Base-by-base conservation (phyloP, 2,329 filamentous ascomycete genomes). In the Xylaria sp. region DNA sequence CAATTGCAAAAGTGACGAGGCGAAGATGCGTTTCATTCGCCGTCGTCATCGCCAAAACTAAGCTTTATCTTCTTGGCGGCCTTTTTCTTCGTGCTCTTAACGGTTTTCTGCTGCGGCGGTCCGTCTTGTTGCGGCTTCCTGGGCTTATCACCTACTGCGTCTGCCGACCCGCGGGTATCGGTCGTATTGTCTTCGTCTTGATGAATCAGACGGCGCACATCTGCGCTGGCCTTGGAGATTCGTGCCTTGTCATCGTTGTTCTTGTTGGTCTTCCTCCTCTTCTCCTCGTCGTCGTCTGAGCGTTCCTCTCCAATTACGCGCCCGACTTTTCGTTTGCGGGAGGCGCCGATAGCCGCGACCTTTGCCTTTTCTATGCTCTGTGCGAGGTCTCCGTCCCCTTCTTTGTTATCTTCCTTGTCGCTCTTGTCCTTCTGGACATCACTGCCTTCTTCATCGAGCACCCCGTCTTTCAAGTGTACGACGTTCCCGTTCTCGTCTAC, bases 401-500 rank as follows among this genome's bases (percentile, higher is more conserved):
- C n/a, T 5, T 55, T 20, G 1, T 45, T 4, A 72, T 73, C 32
- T 45, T 71, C n/a, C 72, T 70, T 15, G 71, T 65, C 53, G 72
- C 50, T 53, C 63, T n/a, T 20, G 61, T 43, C 56, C 12, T 28
- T 64, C 36, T 32, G 63, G 68, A 63, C 72, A 18, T 25, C 32
- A 71, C 67, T 66, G 72, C 62, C 63, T 77, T 77, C 53, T 73
- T 71, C 75, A 46, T 73, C 67, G 13, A 73, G 69, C 7, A 59
- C 81, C 5, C 55, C 64, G 52, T 83, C 41, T 77, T 81, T 67
- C 73, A 88, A 72, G 80, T 79, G 55, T 34, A 90, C 85, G 34
- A 90, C 85, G 63, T 93, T 91, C 58, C 89, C 91, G 4, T 86
- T 84, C 76, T 93, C 92, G 72, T 95, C 87, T 4, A 96, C 88